Evolutionary conservation across 768 basidiomycete genomes (phyloP).

Genomic region (Inosperma sp.): DNA sequence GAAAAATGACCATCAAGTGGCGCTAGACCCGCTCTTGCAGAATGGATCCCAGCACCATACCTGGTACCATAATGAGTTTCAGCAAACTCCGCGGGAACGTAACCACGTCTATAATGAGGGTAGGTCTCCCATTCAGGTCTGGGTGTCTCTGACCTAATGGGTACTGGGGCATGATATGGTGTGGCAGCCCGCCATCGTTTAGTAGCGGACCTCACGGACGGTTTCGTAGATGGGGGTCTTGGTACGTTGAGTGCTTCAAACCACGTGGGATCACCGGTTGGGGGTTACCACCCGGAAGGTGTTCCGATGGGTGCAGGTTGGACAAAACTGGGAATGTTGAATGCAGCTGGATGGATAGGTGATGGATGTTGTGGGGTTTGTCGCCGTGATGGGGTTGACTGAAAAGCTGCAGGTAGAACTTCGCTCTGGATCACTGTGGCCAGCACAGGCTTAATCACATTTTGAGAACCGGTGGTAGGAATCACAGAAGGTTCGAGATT

Average conservation of each 20-base stretch:
- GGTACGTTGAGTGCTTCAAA: not conserved
- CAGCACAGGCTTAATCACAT: too few relatives aligned
- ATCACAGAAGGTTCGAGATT: not conserved
- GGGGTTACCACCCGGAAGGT: not conserved
- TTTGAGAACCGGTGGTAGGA: not conserved
- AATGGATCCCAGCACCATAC: slow-evolving; percentile 18
- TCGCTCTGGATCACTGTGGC: too few relatives aligned
- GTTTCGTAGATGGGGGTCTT: too few relatives aligned
- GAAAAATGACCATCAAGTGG: too few relatives aligned
- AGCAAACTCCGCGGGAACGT: slow-evolving; percentile 14
- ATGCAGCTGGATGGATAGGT: not conserved
- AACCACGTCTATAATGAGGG: slow-evolving; percentile 12
- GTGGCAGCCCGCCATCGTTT: not conserved
- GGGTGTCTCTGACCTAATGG: not conserved
- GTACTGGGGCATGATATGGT: not conserved
- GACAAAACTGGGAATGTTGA: not conserved
- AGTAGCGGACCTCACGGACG: too few relatives aligned
- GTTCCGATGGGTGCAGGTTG: not conserved
- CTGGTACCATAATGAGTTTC: slow-evolving; percentile 17
- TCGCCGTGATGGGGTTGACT: too few relatives aligned
- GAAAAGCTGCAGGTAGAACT: too few relatives aligned
- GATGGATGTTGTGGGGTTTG: not conserved
- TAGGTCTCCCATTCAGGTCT: slow-evolving; percentile 9
- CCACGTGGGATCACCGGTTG: not conserved
- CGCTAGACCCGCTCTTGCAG: slow-evolving; percentile 10